Evolutionary conservation across 2,329 filamentous ascomycete genomes (phyloP).

Genomic region (Sordariomycetes sp.): DNA sequence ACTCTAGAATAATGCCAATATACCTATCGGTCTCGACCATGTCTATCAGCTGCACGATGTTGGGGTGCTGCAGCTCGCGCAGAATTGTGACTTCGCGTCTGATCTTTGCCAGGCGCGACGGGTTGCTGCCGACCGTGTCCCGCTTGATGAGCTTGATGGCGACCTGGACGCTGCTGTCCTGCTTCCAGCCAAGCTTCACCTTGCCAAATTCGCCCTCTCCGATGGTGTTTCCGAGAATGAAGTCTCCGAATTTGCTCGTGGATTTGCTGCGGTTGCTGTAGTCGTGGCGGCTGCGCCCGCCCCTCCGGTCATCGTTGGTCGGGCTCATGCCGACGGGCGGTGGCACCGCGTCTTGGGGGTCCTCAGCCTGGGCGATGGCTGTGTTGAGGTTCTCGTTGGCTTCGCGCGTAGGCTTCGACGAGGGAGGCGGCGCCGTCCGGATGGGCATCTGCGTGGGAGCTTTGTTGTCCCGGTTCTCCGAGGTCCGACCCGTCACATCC

Average conservation of each 20-base stretch:
- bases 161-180: slow-evolving; percentile 85
- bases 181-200: slow-evolving; percentile 97
- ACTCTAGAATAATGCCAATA: slow-evolving; percentile 97
- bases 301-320: slow-evolving; percentile 34
- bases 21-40: slow-evolving; percentile 97
- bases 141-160: slow-evolving; percentile 96
- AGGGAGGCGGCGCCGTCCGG: slow-evolving; percentile 29
- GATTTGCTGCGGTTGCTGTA: slow-evolving; percentile 44
- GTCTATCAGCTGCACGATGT: slow-evolving; percentile 93
- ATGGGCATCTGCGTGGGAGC: slow-evolving; percentile 31
- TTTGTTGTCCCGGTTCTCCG: slow-evolving; percentile 29
- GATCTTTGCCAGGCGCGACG: slow-evolving; percentile 87
- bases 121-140: slow-evolving; percentile 81
- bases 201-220: slow-evolving; percentile 98
- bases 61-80: slow-evolving; percentile 79
- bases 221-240: slow-evolving; percentile 89
- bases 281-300: slow-evolving; percentile 49
- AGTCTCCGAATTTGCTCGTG: slow-evolving; percentile 83
- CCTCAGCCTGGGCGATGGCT: slow-evolving; percentile 40
- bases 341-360: slow-evolving; percentile 28
- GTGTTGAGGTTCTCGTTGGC: slow-evolving; percentile 72
- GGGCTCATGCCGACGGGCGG: slow-evolving; percentile 33
- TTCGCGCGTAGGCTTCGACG: slow-evolving; percentile 55
- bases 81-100: slow-evolving; percentile 94
- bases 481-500: slow-evolving; percentile 29